Evolutionary conservation across 1,284 basidiomycete genomes (phyloP), one percentile per base, ranked within the genome.

Genomic region (Trichosporon sp.): DNA sequence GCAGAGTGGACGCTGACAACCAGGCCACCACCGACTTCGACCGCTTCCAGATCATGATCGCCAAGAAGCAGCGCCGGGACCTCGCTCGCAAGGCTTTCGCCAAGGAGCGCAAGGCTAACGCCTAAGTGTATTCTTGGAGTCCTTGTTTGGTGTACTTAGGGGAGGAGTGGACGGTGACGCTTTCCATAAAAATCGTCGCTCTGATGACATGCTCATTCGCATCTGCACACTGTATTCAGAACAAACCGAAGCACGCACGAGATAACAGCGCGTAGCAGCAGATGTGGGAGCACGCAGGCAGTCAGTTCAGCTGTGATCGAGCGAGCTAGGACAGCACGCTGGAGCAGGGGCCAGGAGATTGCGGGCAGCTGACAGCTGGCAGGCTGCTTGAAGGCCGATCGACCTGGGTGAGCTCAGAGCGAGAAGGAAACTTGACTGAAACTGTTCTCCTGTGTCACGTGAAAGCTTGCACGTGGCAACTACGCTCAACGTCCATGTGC

Each of bases 11-110:
- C 32, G 37, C 73, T 73, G 35, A 68, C 65, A 40, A 7, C 16
- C 72, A 83, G 81, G 74, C 88, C 81, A 84, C 94, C 70, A 91
- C 89, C 84, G 96, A 99, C 87, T 98, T 99, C 85, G 92, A 91
- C 78, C 90, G 96, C 73, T 89, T 98, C 86, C 80, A 87, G 80
- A 81, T 88, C 77, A 84, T 85, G 80, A 81, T 86, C 75, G 84
- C 87, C 80, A 88, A 88, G 86, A 85, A 86, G 83, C 80, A 85
- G 78, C 84, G 87, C 77, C 80, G 86, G 74, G 84, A 84, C 77
- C 76, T 85, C 61, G 80, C 83, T 74, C 78, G 83, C 73, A 84
- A 84, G 81, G 84, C 83, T 71, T 80, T 81, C 83, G 80, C 79
- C 80, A 85, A 85, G 81, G 84, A 85, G 84, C 83, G 83, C 82